Evolutionary conservation across 805 yeast genomes (phyloP), one percentile per base, ranked within the genome.

Genomic region (Isabelozyma gotoi): DNA sequence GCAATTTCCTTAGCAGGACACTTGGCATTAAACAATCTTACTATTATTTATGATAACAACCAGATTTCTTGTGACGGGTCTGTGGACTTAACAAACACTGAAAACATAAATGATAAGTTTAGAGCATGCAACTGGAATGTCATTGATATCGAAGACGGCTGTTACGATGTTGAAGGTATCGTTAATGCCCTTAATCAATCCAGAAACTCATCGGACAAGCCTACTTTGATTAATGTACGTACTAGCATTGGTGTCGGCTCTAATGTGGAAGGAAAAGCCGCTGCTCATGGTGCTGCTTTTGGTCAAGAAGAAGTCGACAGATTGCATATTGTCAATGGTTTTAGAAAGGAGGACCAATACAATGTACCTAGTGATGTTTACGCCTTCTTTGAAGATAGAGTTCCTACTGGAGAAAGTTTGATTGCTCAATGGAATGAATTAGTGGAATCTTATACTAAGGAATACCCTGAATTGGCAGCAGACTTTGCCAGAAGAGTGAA

Each of bases 1-100:
- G 62, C 74, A 2, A 59, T 64, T 38, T 63, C 73, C 3, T 46
- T 68, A 5, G 74, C 73, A 12, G 74, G 72, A 21, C 71, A 67
- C 43, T 55, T 68, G 40, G 56, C 56, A 19, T 55, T 68, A 46
- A 61, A 60, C 51, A 69, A 68, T 44, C 60, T 69, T 39, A 57
- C 57, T 16, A 56, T 65, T 6, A 56, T 68, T 33, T 69, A 65
- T 46, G 74, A 68, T 43, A 62, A 68, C 43, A 68, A 68, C 48
- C 67, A 65, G 42, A 54, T 65, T 39, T 52, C 68, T 14, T 63
- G 68, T 45, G 73, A 68, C 44, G 74, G 73, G 6, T 57, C 68
- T 4, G 57, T 60, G 11, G 68, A 62, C 33, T 49, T 64, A 40
- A 57, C 66, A 29, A 57, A 62, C 42, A 52, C 65, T 17, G 74